Conservation (phyloP, 768 basidiomycete genomes). For the Leccinum olivaceopallidum region DNA sequence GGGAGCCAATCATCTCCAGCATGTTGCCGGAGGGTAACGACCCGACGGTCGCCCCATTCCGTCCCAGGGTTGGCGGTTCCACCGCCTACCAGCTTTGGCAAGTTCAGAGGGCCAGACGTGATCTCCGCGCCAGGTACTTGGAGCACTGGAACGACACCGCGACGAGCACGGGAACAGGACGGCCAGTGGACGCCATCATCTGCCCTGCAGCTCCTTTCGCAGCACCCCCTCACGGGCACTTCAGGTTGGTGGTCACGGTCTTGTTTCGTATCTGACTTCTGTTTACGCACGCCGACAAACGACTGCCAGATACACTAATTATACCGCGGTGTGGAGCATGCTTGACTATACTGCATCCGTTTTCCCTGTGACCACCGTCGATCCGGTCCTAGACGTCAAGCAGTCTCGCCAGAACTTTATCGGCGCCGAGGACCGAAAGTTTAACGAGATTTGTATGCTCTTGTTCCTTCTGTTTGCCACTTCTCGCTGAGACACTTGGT, state of each 20-base stretch:
- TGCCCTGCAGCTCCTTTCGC: conserved; percentile 58
- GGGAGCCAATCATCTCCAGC: conserved; percentile 55
- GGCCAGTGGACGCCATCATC: conserved; percentile 78
- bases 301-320: conserved; percentile 43
- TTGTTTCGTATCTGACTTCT: background rate
- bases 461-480: background rate
- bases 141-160: conserved; percentile 61
- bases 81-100: conserved; percentile 74
- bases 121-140: conserved; percentile 56
- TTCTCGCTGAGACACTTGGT: conserved; percentile 2
- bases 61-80: conserved; percentile 28
- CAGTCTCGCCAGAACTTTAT: conserved; percentile 48
- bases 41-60: conserved; percentile 24
- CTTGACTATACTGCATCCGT: conserved; percentile 65
- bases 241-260: conserved; percentile 39
- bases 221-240: conserved; percentile 64
- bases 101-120: conserved; percentile 46
- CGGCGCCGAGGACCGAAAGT: conserved; percentile 44
- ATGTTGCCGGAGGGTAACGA: conserved; percentile 41
- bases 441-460: conserved; percentile 54
- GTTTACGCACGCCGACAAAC: background rate
- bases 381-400: conserved; percentile 52
- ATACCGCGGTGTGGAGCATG: conserved; percentile 66
- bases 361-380: conserved; percentile 65
- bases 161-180: conserved; percentile 56